Conservation (phyloP, 2,329 filamentous ascomycete genomes). For the Aspergillus sp. region DNA sequence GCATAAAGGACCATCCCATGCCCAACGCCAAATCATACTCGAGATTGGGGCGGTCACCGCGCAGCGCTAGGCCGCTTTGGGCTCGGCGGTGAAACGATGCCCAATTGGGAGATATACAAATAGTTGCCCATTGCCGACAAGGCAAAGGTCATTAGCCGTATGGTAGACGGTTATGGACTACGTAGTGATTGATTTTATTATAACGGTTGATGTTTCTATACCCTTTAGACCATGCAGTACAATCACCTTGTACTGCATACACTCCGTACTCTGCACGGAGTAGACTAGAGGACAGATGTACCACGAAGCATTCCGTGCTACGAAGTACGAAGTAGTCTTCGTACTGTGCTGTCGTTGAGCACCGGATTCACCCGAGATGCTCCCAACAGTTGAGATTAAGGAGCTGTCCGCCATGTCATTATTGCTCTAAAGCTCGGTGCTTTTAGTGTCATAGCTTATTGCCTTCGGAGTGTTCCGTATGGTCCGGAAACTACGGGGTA, state of each 20-base stretch:
- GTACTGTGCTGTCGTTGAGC: neutral
- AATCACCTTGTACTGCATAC: neutral
- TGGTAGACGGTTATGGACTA: neutral
- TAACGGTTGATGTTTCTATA: too few relatives aligned
- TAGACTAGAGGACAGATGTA: neutral
- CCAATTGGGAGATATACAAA: too few relatives aligned
- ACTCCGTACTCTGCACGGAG: neutral
- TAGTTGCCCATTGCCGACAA: neutral
- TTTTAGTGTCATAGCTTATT: too few relatives aligned
- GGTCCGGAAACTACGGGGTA: too few relatives aligned
- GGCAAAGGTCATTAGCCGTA: neutral
- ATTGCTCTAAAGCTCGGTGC: too few relatives aligned
- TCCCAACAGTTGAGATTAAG: neutral
- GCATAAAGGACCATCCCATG: neutral
- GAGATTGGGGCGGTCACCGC: too few relatives aligned
- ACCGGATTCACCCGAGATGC: neutral
- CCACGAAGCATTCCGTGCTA: neutral
- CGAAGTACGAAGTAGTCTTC: neutral
- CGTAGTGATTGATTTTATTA: too few relatives aligned
- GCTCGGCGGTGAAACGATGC: neutral
- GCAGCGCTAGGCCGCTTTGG: neutral
- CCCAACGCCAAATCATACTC: neutral
- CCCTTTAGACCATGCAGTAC: too few relatives aligned
- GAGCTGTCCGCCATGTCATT: slow-evolving; percentile 1
- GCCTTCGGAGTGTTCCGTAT: too few relatives aligned